Base-by-base conservation (phyloP, 2,329 filamentous ascomycete species). In the Pochonia chlamydosporia region DNA sequence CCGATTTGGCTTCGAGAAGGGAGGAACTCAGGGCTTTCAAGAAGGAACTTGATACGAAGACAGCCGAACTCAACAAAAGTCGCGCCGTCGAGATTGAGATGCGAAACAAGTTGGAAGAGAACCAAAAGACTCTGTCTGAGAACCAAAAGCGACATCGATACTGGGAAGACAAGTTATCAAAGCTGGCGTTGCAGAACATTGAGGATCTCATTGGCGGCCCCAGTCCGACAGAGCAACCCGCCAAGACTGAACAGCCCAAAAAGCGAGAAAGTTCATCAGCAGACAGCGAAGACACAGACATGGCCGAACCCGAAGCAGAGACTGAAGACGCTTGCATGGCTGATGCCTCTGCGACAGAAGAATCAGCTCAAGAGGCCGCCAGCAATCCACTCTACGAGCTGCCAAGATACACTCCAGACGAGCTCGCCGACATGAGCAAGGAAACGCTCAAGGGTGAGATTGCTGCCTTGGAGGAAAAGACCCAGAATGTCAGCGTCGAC, bases 51-150 rank as follows among this genome's bases (percentile, higher is more conserved):
- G 92, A 99, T 55, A 84, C 87, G 57, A 95, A 91, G 73, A 86
- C 82, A 2, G 72, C 84, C 0, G 89, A 95, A 63, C 76, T 97
- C 48, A 96, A 97, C 61, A 86, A 89, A 60, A 95, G 87, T 0
- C 82, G 92, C 9, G 91, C 89, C 1, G 74, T 85, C 3, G 93
- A 99, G 66, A 96, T 99, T 51, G 93, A 99, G 67, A 96, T 97
- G 90, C 87, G 88, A 53, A 97, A 97, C 69, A 95, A 95, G 70
- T 83, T 99, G 1, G 93, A 97, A 61, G 92, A 97, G 62, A 93
- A 92, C 64, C 87, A 96, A 55, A 99, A 99, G 69, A 81, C 85
- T 9, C 77, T 97, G 13, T 68, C 72, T 0, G 92, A 97, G 61
- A 96, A 95, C 66, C 84, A 95, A 64, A 91, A 88, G 67, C 83